Base-by-base conservation (phyloP, 306 rosid species). In the Oemleria cerasiformis region DNA sequence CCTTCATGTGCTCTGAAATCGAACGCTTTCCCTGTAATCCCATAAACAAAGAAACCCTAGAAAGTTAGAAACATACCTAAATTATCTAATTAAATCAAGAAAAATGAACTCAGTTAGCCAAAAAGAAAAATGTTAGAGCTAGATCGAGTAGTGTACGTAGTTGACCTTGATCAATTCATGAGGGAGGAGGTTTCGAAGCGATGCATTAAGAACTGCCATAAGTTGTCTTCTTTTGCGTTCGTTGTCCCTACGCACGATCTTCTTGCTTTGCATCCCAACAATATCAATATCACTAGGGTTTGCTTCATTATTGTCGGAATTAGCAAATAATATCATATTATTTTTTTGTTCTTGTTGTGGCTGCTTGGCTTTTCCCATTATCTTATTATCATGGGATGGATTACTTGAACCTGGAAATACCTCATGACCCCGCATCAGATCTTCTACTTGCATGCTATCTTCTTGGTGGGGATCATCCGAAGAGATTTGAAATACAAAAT, bases 21-120 rank as follows among this genome's bases (percentile, higher is more conserved):
- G 96, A 84, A 68, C 96, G 96, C 72, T 86, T 92, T 75, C 96
- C 97, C 97, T 92, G 80, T 41, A 86, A 78, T 23, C 34, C 65
- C 73, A 65, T 42, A 11, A 66, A 6, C 7, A 9, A 45, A 12
- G 57, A 54, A 76, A 73, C 85, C 79, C 80, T 82, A 66, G 17
- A 4, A 16, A 51, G 76, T 78, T 82, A 66, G 13, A 4, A 16
- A 58, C 1, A 9, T 17, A 6, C 2, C 23, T 47, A 14, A 39
- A 38, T 6, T 48, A 9, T 38, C 40, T 3, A 8, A 20, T 6
- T 8, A 48, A 51, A 63, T 73, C 23, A 65, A 50, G 7, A 17
- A n/a, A 10, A 13, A 8, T 2, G 41, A 9, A 51, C 23, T 8
- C n/a, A 11, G 21, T 16, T 25, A 42, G 8, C 59, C 19, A 7